Evolutionary conservation across 2,329 filamentous ascomycete species (phyloP).

Genomic region (Biscogniauxia mediterranea): DNA sequence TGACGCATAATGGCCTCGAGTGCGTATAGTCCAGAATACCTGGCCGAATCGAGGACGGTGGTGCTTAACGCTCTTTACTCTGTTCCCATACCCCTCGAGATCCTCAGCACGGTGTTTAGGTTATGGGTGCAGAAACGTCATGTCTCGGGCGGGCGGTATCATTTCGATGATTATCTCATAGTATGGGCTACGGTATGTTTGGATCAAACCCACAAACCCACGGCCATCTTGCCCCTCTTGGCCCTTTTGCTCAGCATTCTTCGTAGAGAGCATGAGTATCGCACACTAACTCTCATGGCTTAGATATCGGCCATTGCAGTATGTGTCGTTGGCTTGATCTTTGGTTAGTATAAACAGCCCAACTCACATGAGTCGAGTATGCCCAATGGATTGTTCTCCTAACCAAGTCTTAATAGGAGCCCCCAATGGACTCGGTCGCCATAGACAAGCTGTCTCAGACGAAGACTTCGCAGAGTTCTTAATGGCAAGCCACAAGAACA

Average conservation of each 20-base stretch:
- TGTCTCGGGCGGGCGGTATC: slow-evolving; percentile 13
- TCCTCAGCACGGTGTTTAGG: slow-evolving; percentile 23
- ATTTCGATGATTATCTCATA: slow-evolving; percentile 29
- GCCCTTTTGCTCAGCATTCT: background rate
- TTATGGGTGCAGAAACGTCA: slow-evolving; percentile 23
- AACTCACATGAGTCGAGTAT: background rate
- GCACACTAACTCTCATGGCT: background rate
- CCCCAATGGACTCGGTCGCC: slow-evolving; percentile 25
- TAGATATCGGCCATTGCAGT: slow-evolving; percentile 21
- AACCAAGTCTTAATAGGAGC: slow-evolving; percentile 16
- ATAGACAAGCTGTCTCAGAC: slow-evolving; percentile 20
- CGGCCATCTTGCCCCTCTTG: background rate
- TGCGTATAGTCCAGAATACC: slow-evolving; percentile 22
- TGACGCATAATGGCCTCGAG: slow-evolving; percentile 3
- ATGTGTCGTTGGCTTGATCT: slow-evolving; percentile 24
- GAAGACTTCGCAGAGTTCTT: slow-evolving; percentile 19
- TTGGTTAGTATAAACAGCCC: slow-evolving; percentile 13
- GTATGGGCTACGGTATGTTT: slow-evolving; percentile 27
- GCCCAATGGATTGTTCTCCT: slow-evolving; percentile 4
- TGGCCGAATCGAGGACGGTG: slow-evolving; percentile 22
- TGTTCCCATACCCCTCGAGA: slow-evolving; percentile 26
- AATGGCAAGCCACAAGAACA: slow-evolving; percentile 13
- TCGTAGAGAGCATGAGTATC: background rate
- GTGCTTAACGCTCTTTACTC: slow-evolving; percentile 22
- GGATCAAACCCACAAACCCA: background rate